Base-by-base conservation (phyloP, 2,329 filamentous ascomycete species). In the Cyclaneusma minus region DNA sequence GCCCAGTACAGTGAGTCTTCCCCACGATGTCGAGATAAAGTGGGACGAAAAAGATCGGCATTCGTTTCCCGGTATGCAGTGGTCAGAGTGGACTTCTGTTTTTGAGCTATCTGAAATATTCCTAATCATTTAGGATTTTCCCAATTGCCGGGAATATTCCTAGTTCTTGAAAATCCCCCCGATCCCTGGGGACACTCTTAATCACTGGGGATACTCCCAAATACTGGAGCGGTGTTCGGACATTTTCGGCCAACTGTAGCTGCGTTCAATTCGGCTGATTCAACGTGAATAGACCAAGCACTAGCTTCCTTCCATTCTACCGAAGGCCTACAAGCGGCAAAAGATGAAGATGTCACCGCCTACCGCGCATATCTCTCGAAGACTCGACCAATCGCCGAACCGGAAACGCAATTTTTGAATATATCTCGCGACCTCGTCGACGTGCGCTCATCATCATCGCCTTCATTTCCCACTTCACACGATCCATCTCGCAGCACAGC, bases 1-100 rank as follows among this genome's bases (percentile, higher is more conserved):
- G 61, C 62, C 16, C 70, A 78, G 40, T 82, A 81, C 43, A 74
- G 71, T 76, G 50, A 47, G 64, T 27, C 29, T 36, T 7, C 28
- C 18, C 16, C 17, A 3, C 4, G 8, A 9, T 17, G 8, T 14
- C 8, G 22, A 13, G 22, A 7, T 13, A 13, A 9, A 8, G 22
- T 8, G 12, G 12, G 8, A 7, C 7, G 9, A 9, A 13, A 8
- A 9, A 24, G 18, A 20, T 8, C 8, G 18, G 18, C 8, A 20
- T 8, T n/a, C 8, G 18, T n/a, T 20, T 20, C 18, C n/a, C n/a
- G 18, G 18, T 8, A n/a, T n/a, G 18, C 8, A 8, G n/a, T 20
- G 8, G n/a, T n/a, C n/a, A n/a, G n/a, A n/a, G n/a, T n/a, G n/a
- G n/a, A n/a, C n/a, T n/a, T n/a, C n/a, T n/a, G n/a, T n/a, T n/a